Percentiles rank a stretch among this genome's conserved stretches.
These are phyloP conservation scores for Aspergillus udagawae DNA, from an alignment of 2,329 filamentous ascomycete genomes.

Conservation along the genomic window DNA sequence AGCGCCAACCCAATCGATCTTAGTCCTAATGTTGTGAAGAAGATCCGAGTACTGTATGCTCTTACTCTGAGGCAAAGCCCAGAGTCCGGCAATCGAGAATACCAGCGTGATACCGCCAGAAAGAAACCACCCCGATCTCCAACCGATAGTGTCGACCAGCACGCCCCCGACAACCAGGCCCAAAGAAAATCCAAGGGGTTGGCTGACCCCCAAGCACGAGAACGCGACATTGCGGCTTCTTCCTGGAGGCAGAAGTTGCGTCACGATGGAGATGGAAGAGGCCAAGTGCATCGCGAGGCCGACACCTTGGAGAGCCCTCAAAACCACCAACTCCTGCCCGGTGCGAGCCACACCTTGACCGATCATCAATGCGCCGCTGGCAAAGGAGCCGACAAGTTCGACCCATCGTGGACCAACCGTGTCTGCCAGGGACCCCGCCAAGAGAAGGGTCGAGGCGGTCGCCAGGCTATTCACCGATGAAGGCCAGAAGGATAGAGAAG, in stretches of 20 bases:
- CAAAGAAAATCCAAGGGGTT: slow-evolving; percentile 50
- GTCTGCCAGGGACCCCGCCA: slow-evolving; percentile 51
- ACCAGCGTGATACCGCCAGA: slow-evolving; percentile 41
- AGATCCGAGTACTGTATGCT: slow-evolving; percentile 5
- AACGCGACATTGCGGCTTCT: slow-evolving; percentile 50
- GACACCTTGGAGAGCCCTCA: slow-evolving; percentile 45
- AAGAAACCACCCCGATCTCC: slow-evolving; percentile 51
- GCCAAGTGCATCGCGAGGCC: slow-evolving; percentile 48
- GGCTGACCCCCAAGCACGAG: slow-evolving; percentile 47
- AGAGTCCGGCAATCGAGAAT: slow-evolving; percentile 38
- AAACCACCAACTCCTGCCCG: slow-evolving; percentile 44
- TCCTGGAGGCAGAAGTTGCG: slow-evolving; percentile 45
- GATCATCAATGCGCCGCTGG: slow-evolving; percentile 43
- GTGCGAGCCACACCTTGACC: slow-evolving; percentile 41
- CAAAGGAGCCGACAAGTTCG: slow-evolving; percentile 45
- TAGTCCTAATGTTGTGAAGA: slow-evolving; percentile 11
- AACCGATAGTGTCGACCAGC: slow-evolving; percentile 47
- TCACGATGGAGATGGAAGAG: slow-evolving; percentile 48
- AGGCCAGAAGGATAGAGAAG: slow-evolving; percentile 22
- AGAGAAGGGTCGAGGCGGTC: slow-evolving; percentile 38
- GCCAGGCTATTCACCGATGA: slow-evolving; percentile 30
- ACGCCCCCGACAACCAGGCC: slow-evolving; percentile 45
- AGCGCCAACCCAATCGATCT: slow-evolving; percentile 55
- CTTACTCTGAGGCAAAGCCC: slow-evolving; percentile 33
- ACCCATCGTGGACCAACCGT: slow-evolving; percentile 47